Base-by-base conservation (phyloP, 352 stramenopile genomes). In the Blastocystis sp. region DNA sequence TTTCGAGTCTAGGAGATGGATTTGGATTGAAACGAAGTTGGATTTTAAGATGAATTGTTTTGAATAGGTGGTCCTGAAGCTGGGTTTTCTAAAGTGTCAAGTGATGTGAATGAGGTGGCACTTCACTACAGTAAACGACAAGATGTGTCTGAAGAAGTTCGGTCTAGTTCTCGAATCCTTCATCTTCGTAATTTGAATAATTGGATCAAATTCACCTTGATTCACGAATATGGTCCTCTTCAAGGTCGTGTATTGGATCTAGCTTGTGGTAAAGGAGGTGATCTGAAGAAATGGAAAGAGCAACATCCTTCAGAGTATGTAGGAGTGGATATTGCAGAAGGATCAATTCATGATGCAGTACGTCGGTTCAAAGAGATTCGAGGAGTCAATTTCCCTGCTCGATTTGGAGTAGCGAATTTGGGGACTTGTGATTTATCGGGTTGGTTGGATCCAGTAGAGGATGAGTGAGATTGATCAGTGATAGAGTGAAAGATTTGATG, bases 261-360 rank as follows among this genome's bases (percentile, higher is more conserved):
- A 4, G 75, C 75, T 19, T 86, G 75, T 75, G 75, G 75, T 0
- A 86, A 86, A 35, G 75, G 75, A 78, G 75, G 75, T 27, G 75
- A 86, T 58, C 39, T 86, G 21, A 73, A 75, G 61, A 86, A 86
- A 35, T 86, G 75, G 75, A 86, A 56, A 35, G 75, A 86, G 61
- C 75, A 86, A n/a, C 51, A 86, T 49, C 69, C 73, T 46, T 21
- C 12, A 24, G 7, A 78, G 24, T 86, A 86, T 54, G 52, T 78
- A 7, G 75, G 75, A 3, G 46, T 86, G 14, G 75, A 86, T 75
- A 78, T 86, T 11, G 75, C 75, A 0, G 75, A 71, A 16, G 35
- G 57, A 27, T 86, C 75, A 5, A 75, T 86, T 37, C 24, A 21
- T 19, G 75, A 86, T 59, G 75, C 75, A 37, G 61, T 86, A 6